Conservation (phyloP, 306 rosid genomes). For the Biancaea sappan region DNA sequence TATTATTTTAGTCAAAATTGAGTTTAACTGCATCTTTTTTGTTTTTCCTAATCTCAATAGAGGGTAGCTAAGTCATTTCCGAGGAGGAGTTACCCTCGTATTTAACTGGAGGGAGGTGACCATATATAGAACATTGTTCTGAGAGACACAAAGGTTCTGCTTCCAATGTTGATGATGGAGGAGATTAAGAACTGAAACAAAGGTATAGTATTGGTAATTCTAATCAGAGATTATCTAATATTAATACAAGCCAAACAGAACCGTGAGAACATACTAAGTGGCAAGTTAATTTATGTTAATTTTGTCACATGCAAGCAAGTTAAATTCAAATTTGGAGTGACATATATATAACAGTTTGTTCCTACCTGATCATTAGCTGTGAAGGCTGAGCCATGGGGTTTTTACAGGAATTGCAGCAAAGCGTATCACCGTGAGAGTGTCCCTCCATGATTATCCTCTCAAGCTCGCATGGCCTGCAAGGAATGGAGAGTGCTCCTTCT, state of each 20-base stretch:
- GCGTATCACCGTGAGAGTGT: not conserved
- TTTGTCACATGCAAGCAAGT: not conserved
- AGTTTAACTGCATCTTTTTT: too few species aligned
- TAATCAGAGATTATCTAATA: not conserved
- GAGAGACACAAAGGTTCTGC: not conserved
- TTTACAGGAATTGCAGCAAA: slow-evolving; percentile 39
- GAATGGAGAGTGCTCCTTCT: slow-evolving; percentile 72
- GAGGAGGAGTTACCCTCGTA: too few species aligned
- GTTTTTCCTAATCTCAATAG: too few species aligned
- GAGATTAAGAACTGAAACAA: not conserved
- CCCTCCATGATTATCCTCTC: slow-evolving; percentile 57
- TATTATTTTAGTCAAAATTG: too few species aligned
- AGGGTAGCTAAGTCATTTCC: too few species aligned
- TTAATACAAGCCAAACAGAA: too few species aligned
- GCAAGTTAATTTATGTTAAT: too few species aligned
- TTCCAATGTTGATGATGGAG: not conserved
- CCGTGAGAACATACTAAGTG: too few species aligned
- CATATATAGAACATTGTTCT: too few species aligned
- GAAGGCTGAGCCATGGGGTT: slow-evolving; percentile 44
- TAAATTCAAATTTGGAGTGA: not conserved
- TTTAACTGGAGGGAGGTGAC: not conserved
- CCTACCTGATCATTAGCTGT: slow-evolving; percentile 35
- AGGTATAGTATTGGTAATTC: not conserved
- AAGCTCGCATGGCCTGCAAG: slow-evolving; percentile 66
- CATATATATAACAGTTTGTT: not conserved